Conservation (phyloP, 2,329 filamentous ascomycete genomes). For the Fonsecaea monophora region DNA sequence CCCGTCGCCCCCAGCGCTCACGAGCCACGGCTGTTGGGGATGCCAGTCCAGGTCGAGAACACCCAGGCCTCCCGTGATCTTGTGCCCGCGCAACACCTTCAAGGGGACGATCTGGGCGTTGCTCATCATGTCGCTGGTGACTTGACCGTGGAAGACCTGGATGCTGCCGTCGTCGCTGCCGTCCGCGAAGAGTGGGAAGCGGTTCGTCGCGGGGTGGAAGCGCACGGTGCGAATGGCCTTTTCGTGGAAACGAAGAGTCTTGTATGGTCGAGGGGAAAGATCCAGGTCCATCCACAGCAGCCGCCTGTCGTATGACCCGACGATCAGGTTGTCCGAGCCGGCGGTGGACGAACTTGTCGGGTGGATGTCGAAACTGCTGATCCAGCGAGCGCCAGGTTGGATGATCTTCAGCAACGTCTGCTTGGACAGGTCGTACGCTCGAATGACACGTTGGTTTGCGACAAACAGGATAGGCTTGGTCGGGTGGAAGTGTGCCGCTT, state of each 20-base stretch:
- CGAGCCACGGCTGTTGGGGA: constrained; percentile 88
- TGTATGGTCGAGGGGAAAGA: constrained; percentile 87
- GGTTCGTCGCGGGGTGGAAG: constrained; percentile 75
- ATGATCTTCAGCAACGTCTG: constrained; percentile 92
- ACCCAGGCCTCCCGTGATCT: constrained; percentile 77
- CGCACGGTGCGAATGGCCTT: constrained; percentile 89
- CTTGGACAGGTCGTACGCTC: constrained; percentile 89
- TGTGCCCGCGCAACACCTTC: constrained; percentile 91
- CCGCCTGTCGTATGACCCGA: constrained; percentile 91
- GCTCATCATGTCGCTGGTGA: constrained; percentile 92
- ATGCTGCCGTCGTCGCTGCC: constrained; percentile 92
- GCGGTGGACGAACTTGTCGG: constrained; percentile 83
- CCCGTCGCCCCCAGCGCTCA: constrained; percentile 92
- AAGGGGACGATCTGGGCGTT: constrained; percentile 95
- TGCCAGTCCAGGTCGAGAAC: constrained; percentile 98
- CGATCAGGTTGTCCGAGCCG: constrained; percentile 89
- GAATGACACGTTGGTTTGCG: constrained; percentile 89
- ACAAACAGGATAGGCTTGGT: constrained; percentile 93
- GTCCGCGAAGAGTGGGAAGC: constrained; percentile 87
- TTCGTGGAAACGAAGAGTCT: constrained; percentile 92
- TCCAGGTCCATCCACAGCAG: constrained; percentile 97
- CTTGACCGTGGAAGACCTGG: constrained; percentile 96
- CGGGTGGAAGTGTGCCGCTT: constrained; percentile 93
- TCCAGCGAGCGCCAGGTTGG: constrained; percentile 92
- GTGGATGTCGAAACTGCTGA: constrained; percentile 92